Evolutionary conservation across 495 filamentous ascomycete genomes (phyloP).

Genomic region (Talaromyces borbonicus): DNA sequence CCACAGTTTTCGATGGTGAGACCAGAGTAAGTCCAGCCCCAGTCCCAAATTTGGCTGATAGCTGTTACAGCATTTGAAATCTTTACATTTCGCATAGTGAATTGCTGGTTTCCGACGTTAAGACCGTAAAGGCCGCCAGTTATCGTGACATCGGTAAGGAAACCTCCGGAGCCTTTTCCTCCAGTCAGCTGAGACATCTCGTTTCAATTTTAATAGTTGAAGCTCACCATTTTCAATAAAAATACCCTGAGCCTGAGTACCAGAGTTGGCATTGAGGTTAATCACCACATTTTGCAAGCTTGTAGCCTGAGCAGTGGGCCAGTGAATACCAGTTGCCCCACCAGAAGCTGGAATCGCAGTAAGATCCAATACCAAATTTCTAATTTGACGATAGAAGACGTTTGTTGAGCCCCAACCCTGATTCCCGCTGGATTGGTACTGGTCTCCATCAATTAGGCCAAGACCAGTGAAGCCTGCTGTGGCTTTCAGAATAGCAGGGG

Average conservation of each 20-base stretch:
- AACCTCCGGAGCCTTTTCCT: slow-evolving; percentile 54
- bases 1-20: slow-evolving; percentile 39
- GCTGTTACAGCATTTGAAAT: slow-evolving; percentile 55
- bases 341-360: slow-evolving; percentile 47
- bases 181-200: too few species aligned
- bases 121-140: slow-evolving; percentile 60
- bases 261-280: slow-evolving; percentile 47
- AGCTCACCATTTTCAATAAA: slow-evolving; percentile 60
- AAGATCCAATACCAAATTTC: slow-evolving; percentile 68
- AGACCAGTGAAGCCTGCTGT: slow-evolving; percentile 52
- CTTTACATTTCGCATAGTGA: slow-evolving; percentile 62
- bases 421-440: slow-evolving; percentile 37
- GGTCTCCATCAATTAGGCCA: slow-evolving; percentile 60
- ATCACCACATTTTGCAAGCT: slow-evolving; percentile 73
- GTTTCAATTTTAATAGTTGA: too few species aligned
- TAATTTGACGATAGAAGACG: slow-evolving; percentile 67
- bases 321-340: slow-evolving; percentile 60
- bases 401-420: slow-evolving; percentile 51
- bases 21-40: slow-evolving; percentile 48
- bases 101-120: slow-evolving; percentile 70
- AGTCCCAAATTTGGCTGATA: slow-evolving; percentile 50
- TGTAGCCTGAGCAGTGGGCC: slow-evolving; percentile 64
- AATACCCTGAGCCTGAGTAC: slow-evolving; percentile 60
- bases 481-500: slow-evolving; percentile 55
- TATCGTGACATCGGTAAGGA: slow-evolving; percentile 53